These are phyloP conservation scores for Ophiosphaerella herpotricha DNA, from an alignment of 2,329 filamentous ascomycete genomes.

Conservation along the genomic window DNA sequence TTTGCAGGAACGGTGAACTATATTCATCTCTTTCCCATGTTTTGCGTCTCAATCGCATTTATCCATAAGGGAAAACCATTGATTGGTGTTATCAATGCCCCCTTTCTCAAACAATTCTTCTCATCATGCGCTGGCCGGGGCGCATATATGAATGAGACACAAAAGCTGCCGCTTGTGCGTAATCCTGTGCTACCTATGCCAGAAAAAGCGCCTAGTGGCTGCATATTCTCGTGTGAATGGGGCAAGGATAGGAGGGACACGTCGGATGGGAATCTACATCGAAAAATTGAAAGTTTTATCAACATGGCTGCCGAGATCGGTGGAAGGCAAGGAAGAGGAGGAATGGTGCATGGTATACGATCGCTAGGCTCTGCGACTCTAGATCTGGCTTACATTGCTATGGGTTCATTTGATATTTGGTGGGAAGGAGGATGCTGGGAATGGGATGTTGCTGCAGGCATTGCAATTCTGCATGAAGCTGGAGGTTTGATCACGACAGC, in stretches of 20 bases:
- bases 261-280: constrained; percentile 68
- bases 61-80: constrained; percentile 63
- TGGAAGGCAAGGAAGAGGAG: constrained; percentile 67
- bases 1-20: constrained; percentile 71
- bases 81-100: constrained; percentile 74
- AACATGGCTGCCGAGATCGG: constrained; percentile 73
- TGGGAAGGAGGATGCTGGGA: constrained; percentile 85
- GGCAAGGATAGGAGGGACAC: constrained; percentile 74
- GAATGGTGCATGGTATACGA: constrained; percentile 78
- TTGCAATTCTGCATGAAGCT: constrained; percentile 73
- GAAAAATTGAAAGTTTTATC: constrained; percentile 75
- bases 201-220: constrained; percentile 66
- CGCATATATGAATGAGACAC: constrained; percentile 70
- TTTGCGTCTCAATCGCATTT: constrained; percentile 77
- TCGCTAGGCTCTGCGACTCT: constrained; percentile 74
- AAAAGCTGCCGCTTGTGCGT: constrained; percentile 65
- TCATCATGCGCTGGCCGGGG: constrained; percentile 68
- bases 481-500: constrained; percentile 75
- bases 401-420: constrained; percentile 79
- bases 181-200: constrained; percentile 68
- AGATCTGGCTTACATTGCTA: constrained; percentile 75
- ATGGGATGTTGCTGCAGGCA: constrained; percentile 79
- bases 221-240: constrained; percentile 78
- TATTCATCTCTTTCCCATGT: constrained; percentile 80
- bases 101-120: constrained; percentile 71